Base-by-base conservation (phyloP, 441 rosid species). In the Croton setiger region DNA sequence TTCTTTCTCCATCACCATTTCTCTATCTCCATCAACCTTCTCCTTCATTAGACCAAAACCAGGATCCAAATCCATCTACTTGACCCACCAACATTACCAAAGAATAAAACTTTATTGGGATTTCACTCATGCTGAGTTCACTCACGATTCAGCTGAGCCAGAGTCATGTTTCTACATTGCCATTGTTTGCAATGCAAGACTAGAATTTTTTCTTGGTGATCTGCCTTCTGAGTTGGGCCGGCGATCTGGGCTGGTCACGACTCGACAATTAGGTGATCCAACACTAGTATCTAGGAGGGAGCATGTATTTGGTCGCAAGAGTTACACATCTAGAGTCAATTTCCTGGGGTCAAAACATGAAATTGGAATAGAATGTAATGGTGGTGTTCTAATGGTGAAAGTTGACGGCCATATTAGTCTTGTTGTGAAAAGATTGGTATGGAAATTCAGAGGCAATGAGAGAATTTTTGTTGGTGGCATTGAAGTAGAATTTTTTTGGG, bases 361-460 rank as follows among this genome's bases (percentile, higher is more conserved):
- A 57, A 76, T 86, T 9, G 58, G 66, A n/a, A 71, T 86, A 41
- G 86, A 83, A 41, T 85, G 83, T 7, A 66, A 67, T 6, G 83
- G 84, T 4, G 87, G 81, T 37, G 69, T 54, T 9, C 77, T 83
- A 8, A 64, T 75, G 6, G 83, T 83, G 1, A 83, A 81, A 68
- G 75, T 85, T 36, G 89, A 85, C 4, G 89, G 89, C 0, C 41
- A 80, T 65, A 75, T 73, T 4, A 80, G 80, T 27, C 74, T 85
- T 51, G 79, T 80, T 10, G 65, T 85, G 14, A 85, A 81, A n/a
- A 77, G 86, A 49, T 43, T 85, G 60, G 77, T 70, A 3, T 85
- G 89, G 89, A 85, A 85, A 68, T 85, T 85, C 49, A 82, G 89
- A 74, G 89, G 89, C 20, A 79, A 85, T 49, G 86, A 85, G 48